These are phyloP conservation scores for Aspergillus nanangensis DNA, from an alignment of 495 filamentous ascomycete species.

Conservation along the genomic window DNA sequence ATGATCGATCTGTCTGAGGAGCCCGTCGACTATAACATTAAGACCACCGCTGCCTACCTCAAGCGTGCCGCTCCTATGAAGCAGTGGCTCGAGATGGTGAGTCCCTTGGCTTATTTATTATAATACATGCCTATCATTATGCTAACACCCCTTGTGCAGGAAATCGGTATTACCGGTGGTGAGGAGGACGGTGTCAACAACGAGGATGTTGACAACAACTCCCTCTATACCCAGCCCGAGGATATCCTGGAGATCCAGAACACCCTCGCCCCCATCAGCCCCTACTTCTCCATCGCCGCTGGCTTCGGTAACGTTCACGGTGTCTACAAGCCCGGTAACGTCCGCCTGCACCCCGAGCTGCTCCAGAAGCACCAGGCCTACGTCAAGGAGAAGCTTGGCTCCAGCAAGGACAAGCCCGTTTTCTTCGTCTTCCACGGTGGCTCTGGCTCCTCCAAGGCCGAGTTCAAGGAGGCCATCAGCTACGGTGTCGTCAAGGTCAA, in stretches of 20 bases:
- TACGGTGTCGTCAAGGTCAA: conserved; percentile 97
- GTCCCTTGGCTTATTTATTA: conserved; percentile 19
- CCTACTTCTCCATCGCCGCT: conserved; percentile 96
- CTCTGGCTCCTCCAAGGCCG: conserved; percentile 81
- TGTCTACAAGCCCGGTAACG: conserved; percentile 98
- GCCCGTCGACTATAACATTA: conserved; percentile 80
- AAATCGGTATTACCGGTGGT: conserved; percentile 91
- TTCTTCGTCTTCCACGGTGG: conserved; percentile 99
- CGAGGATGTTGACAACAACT: conserved; percentile 83
- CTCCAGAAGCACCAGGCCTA: conserved; percentile 91
- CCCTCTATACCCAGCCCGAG: conserved; percentile 96
- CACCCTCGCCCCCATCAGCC: conserved; percentile 72
- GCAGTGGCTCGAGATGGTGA: conserved; percentile 98
- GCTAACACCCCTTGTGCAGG: too few species aligned
- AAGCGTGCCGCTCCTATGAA: conserved; percentile 91
- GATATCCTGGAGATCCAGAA: conserved; percentile 88
- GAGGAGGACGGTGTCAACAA: conserved; percentile 85
- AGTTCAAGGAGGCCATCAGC: conserved; percentile 80
- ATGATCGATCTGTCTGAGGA: conserved; percentile 98
- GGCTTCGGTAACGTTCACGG: conserved; percentile 99
- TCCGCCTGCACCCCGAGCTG: conserved; percentile 89
- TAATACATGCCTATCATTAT: too few species aligned
- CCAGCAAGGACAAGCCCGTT: conserved; percentile 78
- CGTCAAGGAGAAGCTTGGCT: conserved; percentile 68
- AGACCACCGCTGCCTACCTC: conserved; percentile 84